Base-by-base conservation (phyloP, 2,329 filamentous ascomycete species). In the Fusarium devonianum region DNA sequence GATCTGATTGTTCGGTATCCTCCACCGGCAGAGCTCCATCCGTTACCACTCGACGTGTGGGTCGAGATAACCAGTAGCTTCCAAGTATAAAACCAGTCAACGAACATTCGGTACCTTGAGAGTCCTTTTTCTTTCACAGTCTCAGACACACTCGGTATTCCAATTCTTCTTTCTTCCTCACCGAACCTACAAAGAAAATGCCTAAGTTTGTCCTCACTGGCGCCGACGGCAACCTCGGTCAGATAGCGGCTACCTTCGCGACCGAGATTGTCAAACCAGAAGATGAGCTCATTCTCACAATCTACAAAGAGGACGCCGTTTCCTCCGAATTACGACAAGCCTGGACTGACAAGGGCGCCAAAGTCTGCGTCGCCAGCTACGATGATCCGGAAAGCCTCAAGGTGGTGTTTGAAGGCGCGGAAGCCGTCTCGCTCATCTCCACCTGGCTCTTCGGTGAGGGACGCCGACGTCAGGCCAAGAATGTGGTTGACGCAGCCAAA, bases 151-250 rank as follows among this genome's bases (percentile, higher is more conserved):
- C n/a, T n/a, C n/a, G n/a, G n/a, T n/a, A n/a, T n/a, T n/a, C n/a
- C n/a, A n/a, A n/a, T n/a, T n/a, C n/a, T n/a, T n/a, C n/a, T n/a
- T n/a, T n/a, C n/a, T n/a, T n/a, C n/a, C n/a, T n/a, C n/a, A n/a
- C n/a, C n/a, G n/a, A n/a, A n/a, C n/a, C n/a, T n/a, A n/a, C n/a
- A n/a, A n/a, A n/a, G n/a, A 49, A 6, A 7, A 64, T 64, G 61
- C 53, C 61, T 30, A 64, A 64, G 17, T 64, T 37, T 47, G 61
- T 64, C 35, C 56, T 64, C 13, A 64, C 61, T 5, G 61, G 61
- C 7, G 61, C 50, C n/a, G 61, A 64, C 26, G 61, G 61, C 18
- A 63, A 64, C 7, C 61, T 64, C 12, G 61, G 61, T 11, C 44
- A 51, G 3, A 37, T 64, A 7, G 61, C 61, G 7, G 61, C 61